A percentile compares a stretch with the other conserved stretches of the same genome.
phyloP scores from a whole-genome alignment of 768 basidiomycete species.

The Boletus edulis region DNA sequence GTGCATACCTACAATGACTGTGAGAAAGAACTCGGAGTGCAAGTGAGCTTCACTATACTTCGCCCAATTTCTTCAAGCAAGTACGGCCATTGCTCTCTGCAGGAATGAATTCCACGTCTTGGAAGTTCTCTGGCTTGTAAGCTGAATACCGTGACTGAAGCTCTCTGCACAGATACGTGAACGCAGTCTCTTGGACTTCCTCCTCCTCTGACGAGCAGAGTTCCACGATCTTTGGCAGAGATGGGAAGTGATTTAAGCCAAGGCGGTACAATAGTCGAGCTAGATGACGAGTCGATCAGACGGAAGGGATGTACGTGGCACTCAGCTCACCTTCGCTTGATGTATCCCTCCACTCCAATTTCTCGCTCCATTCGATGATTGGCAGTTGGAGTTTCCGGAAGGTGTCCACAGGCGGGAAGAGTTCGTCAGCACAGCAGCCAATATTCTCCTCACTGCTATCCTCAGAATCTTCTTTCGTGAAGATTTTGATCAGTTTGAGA shows the following conservation, averaged over 20 bases:
- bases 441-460: conserved; percentile 29
- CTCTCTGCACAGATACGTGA: conserved; percentile 79
- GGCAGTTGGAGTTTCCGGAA: conserved; percentile 72
- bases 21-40: neutral
- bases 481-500: neutral
- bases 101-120: conserved; percentile 72
- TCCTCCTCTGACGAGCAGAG: conserved; percentile 59
- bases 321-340: conserved; percentile 77
- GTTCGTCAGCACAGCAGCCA: conserved; percentile 61
- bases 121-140: conserved; percentile 51
- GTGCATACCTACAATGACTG: conserved; percentile 56
- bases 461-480: conserved; percentile 10
- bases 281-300: neutral
- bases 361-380: conserved; percentile 76
- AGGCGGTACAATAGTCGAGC: conserved; percentile 75
- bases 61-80: conserved; percentile 58
- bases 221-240: conserved; percentile 57
- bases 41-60: conserved; percentile 40
- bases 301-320: neutral
- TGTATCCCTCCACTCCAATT: conserved; percentile 66
- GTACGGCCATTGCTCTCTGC: conserved; percentile 47
- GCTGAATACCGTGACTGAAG: conserved; percentile 50
- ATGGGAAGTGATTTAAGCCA: conserved; percentile 63
- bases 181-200: conserved; percentile 49
- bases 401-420: conserved; percentile 78